Evolutionary conservation across 306 rosid genomes (phyloP), one percentile per base, ranked within the genome.

Genomic region (Prunus salicina): DNA sequence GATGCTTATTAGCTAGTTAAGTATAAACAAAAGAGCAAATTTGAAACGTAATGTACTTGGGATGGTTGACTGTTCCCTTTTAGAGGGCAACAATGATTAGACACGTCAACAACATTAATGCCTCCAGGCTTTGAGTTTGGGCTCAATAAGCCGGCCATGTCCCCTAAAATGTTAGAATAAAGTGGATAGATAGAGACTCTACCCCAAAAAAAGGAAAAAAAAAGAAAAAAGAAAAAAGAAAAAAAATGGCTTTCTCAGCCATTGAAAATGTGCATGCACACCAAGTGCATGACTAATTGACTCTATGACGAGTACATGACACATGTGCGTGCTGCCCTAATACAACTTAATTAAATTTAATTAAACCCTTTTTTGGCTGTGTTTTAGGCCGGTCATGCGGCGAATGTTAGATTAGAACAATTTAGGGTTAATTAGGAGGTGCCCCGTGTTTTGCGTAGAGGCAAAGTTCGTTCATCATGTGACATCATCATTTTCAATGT

Each of bases 121-220:
- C 68, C 68, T 63, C 68, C 77, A 16, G 52, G 73, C 52, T 22
- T 25, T 12, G 11, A 43, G 15, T 64, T 56, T 55, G 73, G 77
- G 78, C 14, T 45, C 38, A 51, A 19, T 25, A 25, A 71, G 82
- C 77, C 67, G 73, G 51, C 73, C 66, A 13, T n/a, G 20, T 53
- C 62, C 72, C 3, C 18, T 38, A 25, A 24, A 30, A 56, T 30
- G 61, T 66, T 57, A 22, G 51, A 73, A 47, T 43, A 27, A 71
- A 69, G 55, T 51, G 64, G 76, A 60, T 13, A 34, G 9, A n/a
- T 1, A 34, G 41, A 34, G 51, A 53, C 72, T 66, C 51, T 18
- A 2, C 6, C 32, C 4, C 0, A 3, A 3, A 30, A 4, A 22
- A 45, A 10, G 2, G 0, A 2, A 27, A 27, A 27, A 27, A 2